Percentiles rank a stretch among this genome's conserved stretches.
Evolutionary conservation across 2,329 filamentous ascomycete genomes (phyloP).

Genomic region (Cordyceps pruinosa): DNA sequence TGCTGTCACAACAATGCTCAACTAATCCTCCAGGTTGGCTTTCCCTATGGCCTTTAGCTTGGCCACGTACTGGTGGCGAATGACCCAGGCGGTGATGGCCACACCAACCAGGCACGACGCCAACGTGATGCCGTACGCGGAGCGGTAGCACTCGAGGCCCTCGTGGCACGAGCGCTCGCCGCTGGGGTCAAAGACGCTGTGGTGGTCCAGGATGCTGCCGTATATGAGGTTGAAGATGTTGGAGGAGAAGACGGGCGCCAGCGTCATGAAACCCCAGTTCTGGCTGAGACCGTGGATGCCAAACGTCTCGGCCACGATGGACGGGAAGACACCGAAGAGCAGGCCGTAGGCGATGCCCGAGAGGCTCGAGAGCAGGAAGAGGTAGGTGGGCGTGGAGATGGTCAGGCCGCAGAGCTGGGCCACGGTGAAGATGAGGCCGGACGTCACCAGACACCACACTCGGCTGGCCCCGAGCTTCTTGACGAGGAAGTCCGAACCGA

Average conservation of each 20-base stretch:
- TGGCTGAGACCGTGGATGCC: constrained; percentile 83
- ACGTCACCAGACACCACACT: constrained; percentile 82
- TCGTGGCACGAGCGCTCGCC: constrained; percentile 70
- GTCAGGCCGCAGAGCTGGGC: constrained; percentile 72
- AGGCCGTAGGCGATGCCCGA: constrained; percentile 90
- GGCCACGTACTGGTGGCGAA: constrained; percentile 48
- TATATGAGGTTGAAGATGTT: constrained; percentile 94
- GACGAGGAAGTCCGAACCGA: constrained; percentile 85
- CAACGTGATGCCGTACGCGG: constrained; percentile 75
- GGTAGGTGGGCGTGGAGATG: constrained; percentile 68
- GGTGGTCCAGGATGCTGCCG: constrained; percentile 72
- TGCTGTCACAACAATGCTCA: neutral
- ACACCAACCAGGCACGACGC: constrained; percentile 64
- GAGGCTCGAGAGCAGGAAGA: constrained; percentile 72
- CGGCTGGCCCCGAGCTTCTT: constrained; percentile 74
- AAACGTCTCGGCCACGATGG: constrained; percentile 82
- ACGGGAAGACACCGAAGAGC: constrained; percentile 88
- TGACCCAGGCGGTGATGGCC: constrained; percentile 62
- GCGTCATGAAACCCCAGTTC: constrained; percentile 94
- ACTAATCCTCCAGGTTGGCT: constrained; percentile 31
- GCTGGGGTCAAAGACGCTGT: constrained; percentile 60
- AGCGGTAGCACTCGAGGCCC: constrained; percentile 72
- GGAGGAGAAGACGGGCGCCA: constrained; percentile 78
- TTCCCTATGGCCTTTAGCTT: constrained; percentile 32
- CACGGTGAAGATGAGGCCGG: constrained; percentile 67